Base-by-base conservation (phyloP, 2,329 filamentous ascomycete genomes). In the Aureobasidium vineae region DNA sequence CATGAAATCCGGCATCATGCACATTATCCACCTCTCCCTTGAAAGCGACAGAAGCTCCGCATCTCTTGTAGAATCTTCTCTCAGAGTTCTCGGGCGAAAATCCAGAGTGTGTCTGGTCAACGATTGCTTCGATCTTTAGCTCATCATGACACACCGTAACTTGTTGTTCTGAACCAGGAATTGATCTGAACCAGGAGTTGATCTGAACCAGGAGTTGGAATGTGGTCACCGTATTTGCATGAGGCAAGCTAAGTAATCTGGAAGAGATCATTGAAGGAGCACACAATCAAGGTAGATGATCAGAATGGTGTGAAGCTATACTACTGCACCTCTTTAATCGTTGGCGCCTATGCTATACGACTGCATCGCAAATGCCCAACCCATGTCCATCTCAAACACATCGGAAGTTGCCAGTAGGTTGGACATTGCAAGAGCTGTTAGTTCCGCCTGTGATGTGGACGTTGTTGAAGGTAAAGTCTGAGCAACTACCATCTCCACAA, bases 401-500 rank as follows among this genome's bases (percentile, higher is more conserved):
- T 23, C 41, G 31, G 52, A 68, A 68, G 23, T 65, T 60, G 13
- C 67, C 67, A 10, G 57, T 45, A 11, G 67, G 63, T 43, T 64
- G 26, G 28, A 68, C 19, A n/a, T 68, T 68, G 36, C 67, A 68
- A 23, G 56, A 63, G 47, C 26, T 47, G 47, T 60, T 64, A 3
- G 56, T 64, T 13, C 77, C 77, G 4, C 77, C 77, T 2, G 73
- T 75, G 41, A 80, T 76, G 11, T 70, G 70, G 2, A 79, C 75
- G 56, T 73, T 73, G 8, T 75, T 70, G 68, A 79, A 80, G 2
- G 64, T 70, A 63, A 80, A 73, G 66, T 77, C 73, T 0, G 69
- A 72, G 68, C 78, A 80, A 65, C 76, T 78, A 6, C 76, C 78
- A 49, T 73, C 71, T 6, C 78, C 78, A 68, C 79, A 80, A 0